Evolutionary conservation across 1,284 basidiomycete genomes (phyloP), one percentile per base, ranked within the genome.

Genomic region (Ustilago esculenta): DNA sequence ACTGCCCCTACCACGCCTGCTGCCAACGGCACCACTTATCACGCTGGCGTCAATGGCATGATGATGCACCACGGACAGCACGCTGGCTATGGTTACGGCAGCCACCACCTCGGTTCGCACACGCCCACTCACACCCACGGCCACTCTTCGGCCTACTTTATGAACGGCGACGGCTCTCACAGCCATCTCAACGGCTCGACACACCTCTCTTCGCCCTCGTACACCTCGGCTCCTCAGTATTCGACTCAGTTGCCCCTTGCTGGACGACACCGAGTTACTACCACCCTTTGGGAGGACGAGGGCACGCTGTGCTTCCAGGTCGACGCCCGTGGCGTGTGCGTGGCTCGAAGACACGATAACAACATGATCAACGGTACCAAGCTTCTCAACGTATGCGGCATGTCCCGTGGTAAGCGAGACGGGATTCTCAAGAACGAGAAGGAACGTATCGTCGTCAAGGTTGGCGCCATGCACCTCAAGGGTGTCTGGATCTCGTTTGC

Each of bases 301-400:
- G 76, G 77, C 23, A 81, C 80, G 12, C 72, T 81, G 18, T 81
- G 80, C 58, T 81, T 81, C 60, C 80, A 81, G 61, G 80, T 81
- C 24, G 79, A 81, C 37, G 79, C 77, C 6, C 70, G 73, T 23
- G 80, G 80, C 33, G 77, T 81, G 17, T 81, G 79, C 48, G 79
- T 81, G 12, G 80, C 80, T n/a, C 68, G 80, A 12, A 60, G 80
- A 40, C 73, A 78, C 63, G 78, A 81, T 64, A 81, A 81, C 68
- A 80, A 80, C 72, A 81, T 81, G 80, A 77, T 81, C 64, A 81
- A 81, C 60, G 80, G 80, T 36, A 81, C 80, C 40, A 81, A 81
- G 69, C 66, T 81, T 5, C 70, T 81, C 47, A 81, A 81, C 49
- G 79, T 80, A 23, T 80, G 77, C 59, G 75, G 75, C 45, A 80